Base-by-base conservation (phyloP, 2,329 filamentous ascomycete species). In the Diplodia scrobiculata region DNA sequence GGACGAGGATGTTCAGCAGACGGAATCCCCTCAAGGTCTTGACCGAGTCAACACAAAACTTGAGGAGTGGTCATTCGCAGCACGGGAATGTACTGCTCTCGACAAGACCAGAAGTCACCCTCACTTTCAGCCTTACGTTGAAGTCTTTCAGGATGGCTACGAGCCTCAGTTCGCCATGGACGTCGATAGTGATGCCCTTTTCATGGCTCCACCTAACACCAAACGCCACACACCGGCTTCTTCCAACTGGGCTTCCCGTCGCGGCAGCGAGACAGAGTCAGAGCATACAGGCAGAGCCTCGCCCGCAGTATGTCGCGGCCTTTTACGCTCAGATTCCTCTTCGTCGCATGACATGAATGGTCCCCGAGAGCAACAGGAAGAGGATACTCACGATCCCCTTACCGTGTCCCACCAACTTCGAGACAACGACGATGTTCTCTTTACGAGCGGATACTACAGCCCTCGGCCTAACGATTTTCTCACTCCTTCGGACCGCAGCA, bases 1-100 rank as follows among this genome's bases (percentile, higher is more conserved):
- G 50, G 70, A 66, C 70, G 70, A n/a, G 69, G 68, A 21, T 72
- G 71, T 9, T 69, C 71, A 70, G 69, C 54, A 67, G 71, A 34
- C 69, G 69, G 29, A 64, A 27, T 52, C 32, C 4, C 64, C 68
- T n/a, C 63, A 58, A 19, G 72, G 72, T 5, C 69, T 77, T 2
- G 71, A 75, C 14, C 69, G 72, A 9, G 73, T 76, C 45, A 75
- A 76, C 34, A 70, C 70, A 0, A 76, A 75, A 62, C 70, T 77
- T 6, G 67, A 69, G 2, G 71, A 74, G 27, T 76, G 75, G 73
- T 70, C 72, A 17, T 72, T 62, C 9, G 65, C 55, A 13, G 55
- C 58, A 67, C 68, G 13, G 53, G 63, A 14, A 13, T 34, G 41
- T 21, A 58, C 54, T 25, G 48, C 19, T 63, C 60, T 54, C 27